Conservation (phyloP, 768 basidiomycete genomes). For the Dictyophora rubrovolvata region DNA sequence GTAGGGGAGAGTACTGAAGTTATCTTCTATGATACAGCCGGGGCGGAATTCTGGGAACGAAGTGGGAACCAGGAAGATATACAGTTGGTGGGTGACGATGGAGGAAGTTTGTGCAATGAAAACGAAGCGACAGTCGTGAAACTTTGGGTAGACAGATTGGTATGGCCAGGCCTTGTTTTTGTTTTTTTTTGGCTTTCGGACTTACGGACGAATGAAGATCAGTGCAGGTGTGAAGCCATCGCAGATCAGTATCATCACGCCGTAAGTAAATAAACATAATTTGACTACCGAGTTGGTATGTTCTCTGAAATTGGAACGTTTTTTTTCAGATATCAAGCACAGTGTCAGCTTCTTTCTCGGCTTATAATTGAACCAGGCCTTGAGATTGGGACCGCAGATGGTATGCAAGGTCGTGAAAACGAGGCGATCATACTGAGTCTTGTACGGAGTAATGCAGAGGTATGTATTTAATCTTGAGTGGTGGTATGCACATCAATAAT, state of each 20-base stretch:
- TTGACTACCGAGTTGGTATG: background rate
- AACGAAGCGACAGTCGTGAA: slow-evolving; percentile 86
- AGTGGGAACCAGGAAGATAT: slow-evolving; percentile 45
- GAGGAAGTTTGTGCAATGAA: slow-evolving; percentile 88
- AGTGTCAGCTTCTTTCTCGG: slow-evolving; percentile 76
- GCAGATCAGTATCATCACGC: slow-evolving; percentile 84
- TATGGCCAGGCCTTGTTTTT: slow-evolving; percentile 24
- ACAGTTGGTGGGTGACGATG: slow-evolving; percentile 37
- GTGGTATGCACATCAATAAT: slow-evolving; percentile 2
- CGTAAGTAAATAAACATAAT: slow-evolving; percentile 32
- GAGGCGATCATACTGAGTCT: slow-evolving; percentile 89
- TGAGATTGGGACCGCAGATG: slow-evolving; percentile 92
- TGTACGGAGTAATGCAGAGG: slow-evolving; percentile 84
- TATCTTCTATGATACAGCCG: slow-evolving; percentile 90
- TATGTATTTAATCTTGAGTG: slow-evolving; percentile 19
- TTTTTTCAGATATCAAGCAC: slow-evolving; percentile 72
- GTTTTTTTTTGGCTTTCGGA: background rate
- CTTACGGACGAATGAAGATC: slow-evolving; percentile 30
- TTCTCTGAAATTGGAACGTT: background rate
- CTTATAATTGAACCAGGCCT: slow-evolving; percentile 45
- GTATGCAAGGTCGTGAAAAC: slow-evolving; percentile 95
- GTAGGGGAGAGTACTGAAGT: slow-evolving; percentile 54
- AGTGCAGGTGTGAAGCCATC: slow-evolving; percentile 47
- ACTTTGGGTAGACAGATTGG: slow-evolving; percentile 73
- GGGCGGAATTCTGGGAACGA: slow-evolving; percentile 88